phyloP scores from a whole-genome alignment of 78 protist genomes.

The Polysphondylium violaceum region DNA sequence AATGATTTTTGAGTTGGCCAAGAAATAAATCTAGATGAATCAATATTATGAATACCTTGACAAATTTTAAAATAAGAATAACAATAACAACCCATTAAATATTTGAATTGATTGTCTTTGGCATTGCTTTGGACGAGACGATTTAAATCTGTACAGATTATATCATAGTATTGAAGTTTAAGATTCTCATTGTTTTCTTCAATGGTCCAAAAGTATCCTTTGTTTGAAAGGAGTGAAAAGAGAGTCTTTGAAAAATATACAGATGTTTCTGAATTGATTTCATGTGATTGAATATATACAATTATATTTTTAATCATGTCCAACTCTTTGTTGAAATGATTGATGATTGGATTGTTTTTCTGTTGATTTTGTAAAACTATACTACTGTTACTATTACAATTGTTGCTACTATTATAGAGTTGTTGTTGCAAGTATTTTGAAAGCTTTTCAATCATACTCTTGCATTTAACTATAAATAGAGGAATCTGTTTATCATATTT shows the following conservation, averaged over 20 bases:
- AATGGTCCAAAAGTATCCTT: constrained; percentile 34
- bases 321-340: constrained; percentile 13
- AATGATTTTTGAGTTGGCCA: neutral
- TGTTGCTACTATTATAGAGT: neutral
- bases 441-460: constrained; percentile 25
- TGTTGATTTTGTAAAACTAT: neutral
- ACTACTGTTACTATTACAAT: neutral
- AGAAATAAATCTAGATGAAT: constrained; percentile 7
- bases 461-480: neutral
- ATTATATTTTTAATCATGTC: constrained; percentile 3
- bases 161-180: neutral
- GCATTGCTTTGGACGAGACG: neutral
- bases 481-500: neutral
- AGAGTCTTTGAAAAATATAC: constrained; percentile 10
- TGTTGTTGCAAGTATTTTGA: constrained; percentile 10
- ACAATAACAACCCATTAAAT: constrained; percentile 42
- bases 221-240: constrained; percentile 28
- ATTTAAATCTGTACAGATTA: neutral
- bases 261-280: neutral
- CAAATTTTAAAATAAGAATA: constrained; percentile 22
- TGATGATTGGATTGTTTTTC: constrained; percentile 20
- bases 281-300: neutral
- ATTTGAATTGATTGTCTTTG: constrained; percentile 1
- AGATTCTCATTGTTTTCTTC: neutral
- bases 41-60: neutral